These are phyloP conservation scores for Aspergillus novoparasiticus DNA, from an alignment of 2,329 filamentous ascomycete genomes.

Conservation along the genomic window DNA sequence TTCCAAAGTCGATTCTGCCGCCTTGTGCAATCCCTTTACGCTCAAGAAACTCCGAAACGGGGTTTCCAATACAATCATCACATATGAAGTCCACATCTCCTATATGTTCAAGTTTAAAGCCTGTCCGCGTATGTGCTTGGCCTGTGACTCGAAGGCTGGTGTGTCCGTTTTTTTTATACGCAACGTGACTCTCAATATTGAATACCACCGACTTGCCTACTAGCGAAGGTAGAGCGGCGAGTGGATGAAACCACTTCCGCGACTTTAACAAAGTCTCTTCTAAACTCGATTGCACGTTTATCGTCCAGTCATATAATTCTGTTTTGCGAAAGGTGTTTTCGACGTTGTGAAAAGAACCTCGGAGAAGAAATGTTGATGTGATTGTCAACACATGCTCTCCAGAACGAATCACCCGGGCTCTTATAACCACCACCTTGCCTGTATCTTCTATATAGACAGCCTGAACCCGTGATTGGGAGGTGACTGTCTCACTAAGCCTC, in stretches of 20 bases:
- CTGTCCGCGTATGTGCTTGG: constrained; percentile 4
- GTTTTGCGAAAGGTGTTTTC: constrained; percentile 9
- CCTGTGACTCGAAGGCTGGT: constrained; percentile 15
- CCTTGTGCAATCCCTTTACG: constrained; percentile 11
- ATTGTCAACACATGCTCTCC: constrained; percentile 14
- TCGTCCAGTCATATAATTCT: constrained; percentile 9
- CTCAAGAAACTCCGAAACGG: constrained; percentile 21
- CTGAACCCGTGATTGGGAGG: constrained; percentile 15
- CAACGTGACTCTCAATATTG: constrained; percentile 12
- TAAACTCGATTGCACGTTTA: constrained; percentile 8
- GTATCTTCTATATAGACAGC: constrained; percentile 15
- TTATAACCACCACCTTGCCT: constrained; percentile 17
- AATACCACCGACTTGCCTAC: constrained; percentile 16
- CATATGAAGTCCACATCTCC: constrained; percentile 13
- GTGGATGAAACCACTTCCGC: constrained; percentile 17
- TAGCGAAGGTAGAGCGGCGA: constrained; percentile 5
- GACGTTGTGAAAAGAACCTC: neutral
- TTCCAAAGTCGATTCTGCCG: constrained; percentile 5
- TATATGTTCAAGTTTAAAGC: neutral
- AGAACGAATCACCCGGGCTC: constrained; percentile 14
- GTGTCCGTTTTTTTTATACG: neutral
- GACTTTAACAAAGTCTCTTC: constrained; percentile 16
- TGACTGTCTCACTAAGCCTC: constrained; percentile 17
- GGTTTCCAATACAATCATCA: constrained; percentile 16
- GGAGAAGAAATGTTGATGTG: constrained; percentile 18